Conservation (phyloP, 2,329 filamentous ascomycete genomes). For the Decorospora gaudefroyi region DNA sequence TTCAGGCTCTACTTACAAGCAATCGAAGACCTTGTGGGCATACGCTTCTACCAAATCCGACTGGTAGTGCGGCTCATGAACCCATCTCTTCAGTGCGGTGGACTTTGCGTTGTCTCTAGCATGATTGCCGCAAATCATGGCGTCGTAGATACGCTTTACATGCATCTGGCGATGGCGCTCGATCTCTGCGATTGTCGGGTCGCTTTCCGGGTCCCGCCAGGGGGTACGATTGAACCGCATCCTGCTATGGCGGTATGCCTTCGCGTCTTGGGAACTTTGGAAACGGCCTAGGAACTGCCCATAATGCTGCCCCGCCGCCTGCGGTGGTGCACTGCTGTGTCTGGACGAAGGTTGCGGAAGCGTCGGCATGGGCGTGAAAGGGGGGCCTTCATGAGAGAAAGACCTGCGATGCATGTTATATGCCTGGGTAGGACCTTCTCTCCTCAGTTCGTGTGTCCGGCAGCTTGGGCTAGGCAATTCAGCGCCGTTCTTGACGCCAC, state of each 20-base stretch:
- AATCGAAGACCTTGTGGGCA: conserved; percentile 43
- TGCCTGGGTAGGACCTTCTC: background rate
- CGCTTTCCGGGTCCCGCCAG: conserved; percentile 29
- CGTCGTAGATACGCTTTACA: conserved; percentile 41
- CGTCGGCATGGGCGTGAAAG: conserved; percentile 10
- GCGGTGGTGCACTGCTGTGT: conserved; percentile 7
- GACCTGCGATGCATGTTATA: conserved; percentile 20
- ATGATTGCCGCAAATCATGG: conserved; percentile 37
- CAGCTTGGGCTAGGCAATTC: conserved; percentile 14
- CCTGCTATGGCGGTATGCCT: conserved; percentile 28
- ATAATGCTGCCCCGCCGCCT: conserved; percentile 20
- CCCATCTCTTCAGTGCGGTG: conserved; percentile 44
- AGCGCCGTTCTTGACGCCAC: conserved; percentile 18
- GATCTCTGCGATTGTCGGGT: conserved; percentile 30
- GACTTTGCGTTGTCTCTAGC: conserved; percentile 40
- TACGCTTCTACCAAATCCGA: conserved; percentile 40
- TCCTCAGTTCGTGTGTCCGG: conserved; percentile 3
- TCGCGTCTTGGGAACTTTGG: conserved; percentile 24
- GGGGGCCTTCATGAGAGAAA: conserved; percentile 4
- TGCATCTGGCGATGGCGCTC: conserved; percentile 23
- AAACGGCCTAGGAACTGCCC: conserved; percentile 30
- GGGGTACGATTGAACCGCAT: conserved; percentile 36
- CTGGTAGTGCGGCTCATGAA: conserved; percentile 36
- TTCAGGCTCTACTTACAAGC: too few species aligned
- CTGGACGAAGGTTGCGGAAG: conserved; percentile 5